These are phyloP conservation scores for Boletus bicolor DNA, from an alignment of 768 basidiomycete species.

Conservation along the genomic window DNA sequence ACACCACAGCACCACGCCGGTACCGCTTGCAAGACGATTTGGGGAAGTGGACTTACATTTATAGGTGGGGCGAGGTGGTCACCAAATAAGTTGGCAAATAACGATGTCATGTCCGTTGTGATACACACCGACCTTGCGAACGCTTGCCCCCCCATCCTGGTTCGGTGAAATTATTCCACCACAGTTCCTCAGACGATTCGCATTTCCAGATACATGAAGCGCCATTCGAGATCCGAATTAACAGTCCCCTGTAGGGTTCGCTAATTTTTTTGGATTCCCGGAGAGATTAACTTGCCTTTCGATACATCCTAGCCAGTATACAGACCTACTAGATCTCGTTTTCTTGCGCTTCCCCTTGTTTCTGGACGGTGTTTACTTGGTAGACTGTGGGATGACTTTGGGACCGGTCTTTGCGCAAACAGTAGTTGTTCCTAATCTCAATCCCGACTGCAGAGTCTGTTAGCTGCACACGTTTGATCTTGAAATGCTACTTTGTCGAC, in stretches of 20 bases:
- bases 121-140: slow-evolving; percentile 9
- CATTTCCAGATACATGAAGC: slow-evolving; percentile 5
- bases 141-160: background rate
- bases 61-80: slow-evolving; percentile 12
- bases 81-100: background rate
- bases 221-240: slow-evolving; percentile 5
- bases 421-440: no score
- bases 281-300: background rate
- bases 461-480: no score
- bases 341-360: background rate
- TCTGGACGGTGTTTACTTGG: background rate
- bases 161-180: slow-evolving; percentile 1
- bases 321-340: background rate
- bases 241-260: background rate
- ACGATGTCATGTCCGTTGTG: slow-evolving; percentile 29
- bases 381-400: no score
- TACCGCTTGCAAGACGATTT: slow-evolving; percentile 19
- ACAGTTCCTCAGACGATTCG: slow-evolving; percentile 12
- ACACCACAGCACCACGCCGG: slow-evolving; percentile 17
- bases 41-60: slow-evolving; percentile 17
- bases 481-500: no score
- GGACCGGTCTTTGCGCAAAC: background rate
- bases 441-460: no score
- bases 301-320: background rate
- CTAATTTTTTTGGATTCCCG: background rate